phyloP scores from a whole-genome alignment of 768 basidiomycete genomes.

The Rhizopogon vinicolor region DNA sequence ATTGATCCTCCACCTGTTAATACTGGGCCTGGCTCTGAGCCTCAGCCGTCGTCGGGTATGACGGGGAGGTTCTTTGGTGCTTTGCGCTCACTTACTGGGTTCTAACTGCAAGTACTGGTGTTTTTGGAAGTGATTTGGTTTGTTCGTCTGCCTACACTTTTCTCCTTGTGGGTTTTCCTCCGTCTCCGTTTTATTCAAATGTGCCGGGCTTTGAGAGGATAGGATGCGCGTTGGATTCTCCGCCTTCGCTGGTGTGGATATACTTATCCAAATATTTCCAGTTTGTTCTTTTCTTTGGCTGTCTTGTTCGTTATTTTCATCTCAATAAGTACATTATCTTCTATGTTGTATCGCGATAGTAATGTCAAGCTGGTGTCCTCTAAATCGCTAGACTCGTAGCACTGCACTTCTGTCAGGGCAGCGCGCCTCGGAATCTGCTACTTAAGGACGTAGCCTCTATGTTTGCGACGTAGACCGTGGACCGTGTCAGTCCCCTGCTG shows the following conservation, averaged over 20 bases:
- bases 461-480: too few species aligned
- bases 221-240: too few species aligned
- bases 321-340: neutral
- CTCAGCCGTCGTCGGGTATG: neutral
- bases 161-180: neutral
- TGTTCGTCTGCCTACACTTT: neutral
- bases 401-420: too few species aligned
- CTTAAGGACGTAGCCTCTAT: too few species aligned
- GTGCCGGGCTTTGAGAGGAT: too few species aligned
- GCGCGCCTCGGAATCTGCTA: too few species aligned
- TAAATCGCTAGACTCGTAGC: too few species aligned
- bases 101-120: neutral
- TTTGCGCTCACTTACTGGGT: neutral
- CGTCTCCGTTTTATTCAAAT: neutral
- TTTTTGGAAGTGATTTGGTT: neutral
- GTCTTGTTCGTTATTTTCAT: neutral
- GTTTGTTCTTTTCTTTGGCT: neutral
- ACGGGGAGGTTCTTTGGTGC: neutral
- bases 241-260: neutral
- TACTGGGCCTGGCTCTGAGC: too few species aligned
- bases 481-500: too few species aligned
- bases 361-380: too few species aligned
- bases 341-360: neutral
- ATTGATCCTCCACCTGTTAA: neutral
- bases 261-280: neutral